Evolutionary conservation across 2,329 filamentous ascomycete species (phyloP), one percentile per base, ranked within the genome.

Genomic region (Ilyonectria mors-panacis): DNA sequence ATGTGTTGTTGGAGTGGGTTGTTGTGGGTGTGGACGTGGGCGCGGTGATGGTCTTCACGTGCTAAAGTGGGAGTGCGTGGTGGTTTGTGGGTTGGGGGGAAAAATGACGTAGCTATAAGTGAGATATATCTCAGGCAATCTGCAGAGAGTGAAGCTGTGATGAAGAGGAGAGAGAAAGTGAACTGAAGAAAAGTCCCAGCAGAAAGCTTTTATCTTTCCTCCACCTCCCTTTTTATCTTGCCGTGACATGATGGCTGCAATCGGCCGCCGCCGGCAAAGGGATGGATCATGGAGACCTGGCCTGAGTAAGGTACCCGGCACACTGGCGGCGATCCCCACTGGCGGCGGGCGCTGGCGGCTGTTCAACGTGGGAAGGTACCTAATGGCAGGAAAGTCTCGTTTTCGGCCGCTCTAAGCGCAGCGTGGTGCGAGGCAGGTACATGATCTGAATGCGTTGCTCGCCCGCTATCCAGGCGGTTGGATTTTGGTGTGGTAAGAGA

Each of bases 231-330:
- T 57, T 67, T 67, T 60, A 50, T 64, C 62, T 48, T 59, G 62
- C 48, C 39, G 54, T 33, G 21, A 45, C 39, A 19, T 47, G n/a
- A 71, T 69, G 70, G 71, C 68, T 75, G 73, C 73, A 73, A 73
- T 70, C 71, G 73, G 73, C 73, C 73, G 73, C 66, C 72, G 72
- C 70, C 70, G 59, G 59, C 57, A 39, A 5, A 66, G 51, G 59
- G 59, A 48, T 62, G 53, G 53, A 51, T 50, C 47, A 48, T 19
- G 39, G 28, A 39, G 13, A 39, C 37, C 37, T 17, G 17, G 37
- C 37, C 17, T 39, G 37, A 39, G 37, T 15, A 17, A 39, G 33
- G 17, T 5, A 26, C 26, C 26, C 26, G 26, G 26, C 26, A 26
- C 26, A 26, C 23, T 26, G 26, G 26, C 26, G 26, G 26, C 26